phyloP scores from a whole-genome alignment of 495 filamentous ascomycete species.

The Recurvomyces mirabilis region DNA sequence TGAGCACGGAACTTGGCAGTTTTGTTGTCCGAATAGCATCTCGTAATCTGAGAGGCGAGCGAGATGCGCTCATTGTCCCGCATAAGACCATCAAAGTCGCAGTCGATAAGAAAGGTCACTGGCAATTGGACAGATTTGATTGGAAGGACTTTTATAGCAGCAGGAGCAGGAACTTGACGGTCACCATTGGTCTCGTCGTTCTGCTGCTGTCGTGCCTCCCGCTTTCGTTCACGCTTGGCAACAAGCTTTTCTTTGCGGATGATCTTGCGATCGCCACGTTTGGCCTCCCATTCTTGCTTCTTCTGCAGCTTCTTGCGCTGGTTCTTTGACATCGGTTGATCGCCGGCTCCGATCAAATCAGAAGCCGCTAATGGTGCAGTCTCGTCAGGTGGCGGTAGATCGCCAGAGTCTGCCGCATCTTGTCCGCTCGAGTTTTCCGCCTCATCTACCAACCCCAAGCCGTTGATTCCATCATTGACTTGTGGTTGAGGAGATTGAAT shows the following conservation, averaged over 20 bases:
- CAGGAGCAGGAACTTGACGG: not conserved
- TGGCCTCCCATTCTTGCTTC: slow-evolving; percentile 55
- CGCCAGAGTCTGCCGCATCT: slow-evolving; percentile 8
- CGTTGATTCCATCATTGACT: not conserved
- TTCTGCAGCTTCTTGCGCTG: slow-evolving; percentile 62
- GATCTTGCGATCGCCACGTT: slow-evolving; percentile 54
- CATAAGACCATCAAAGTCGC: slow-evolving; percentile 88
- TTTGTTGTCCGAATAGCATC: slow-evolving; percentile 79
- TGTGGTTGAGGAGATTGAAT: no score
- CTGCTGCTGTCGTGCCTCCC: slow-evolving; percentile 26
- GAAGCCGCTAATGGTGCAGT: slow-evolving; percentile 5
- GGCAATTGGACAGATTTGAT: slow-evolving; percentile 45
- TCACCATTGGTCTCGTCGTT: not conserved
- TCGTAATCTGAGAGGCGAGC: slow-evolving; percentile 67
- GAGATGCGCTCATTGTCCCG: slow-evolving; percentile 68
- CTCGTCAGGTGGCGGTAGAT: slow-evolving; percentile 4
- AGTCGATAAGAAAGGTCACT: slow-evolving; percentile 74
- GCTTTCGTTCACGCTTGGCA: slow-evolving; percentile 50
- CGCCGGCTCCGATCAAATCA: slow-evolving; percentile 28
- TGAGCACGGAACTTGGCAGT: slow-evolving; percentile 52
- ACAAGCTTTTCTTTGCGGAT: slow-evolving; percentile 61
- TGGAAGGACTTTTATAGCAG: not conserved
- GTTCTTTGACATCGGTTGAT: slow-evolving; percentile 55
- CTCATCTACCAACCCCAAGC: not conserved
- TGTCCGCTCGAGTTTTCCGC: not conserved